phyloP scores from a whole-genome alignment of 2,329 filamentous ascomycete genomes.

The Diaporthe humulicola region DNA sequence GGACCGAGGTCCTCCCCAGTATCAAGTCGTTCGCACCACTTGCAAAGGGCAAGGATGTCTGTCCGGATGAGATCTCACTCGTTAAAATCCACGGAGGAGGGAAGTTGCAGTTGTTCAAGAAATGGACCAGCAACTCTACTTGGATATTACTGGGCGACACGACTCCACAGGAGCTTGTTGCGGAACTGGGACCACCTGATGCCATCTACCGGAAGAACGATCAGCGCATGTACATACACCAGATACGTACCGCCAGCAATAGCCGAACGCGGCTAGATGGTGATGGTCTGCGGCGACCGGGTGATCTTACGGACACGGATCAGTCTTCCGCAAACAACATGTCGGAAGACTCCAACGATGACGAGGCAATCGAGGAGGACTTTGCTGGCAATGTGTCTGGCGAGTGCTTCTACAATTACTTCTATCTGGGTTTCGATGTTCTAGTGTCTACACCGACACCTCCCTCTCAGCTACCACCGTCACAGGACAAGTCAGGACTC shows the following conservation, averaged over 20 bases:
- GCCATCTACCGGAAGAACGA: slow-evolving; percentile 94
- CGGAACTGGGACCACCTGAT: slow-evolving; percentile 92
- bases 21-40: slow-evolving; percentile 79
- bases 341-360: slow-evolving; percentile 77
- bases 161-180: slow-evolving; percentile 90
- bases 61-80: slow-evolving; percentile 90
- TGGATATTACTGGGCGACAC: slow-evolving; percentile 86
- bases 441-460: slow-evolving; percentile 83
- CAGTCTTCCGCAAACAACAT: slow-evolving; percentile 80
- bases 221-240: slow-evolving; percentile 88
- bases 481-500: slow-evolving; percentile 48
- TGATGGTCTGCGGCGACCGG: slow-evolving; percentile 59
- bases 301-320: slow-evolving; percentile 78
- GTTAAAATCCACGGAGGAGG: slow-evolving; percentile 84
- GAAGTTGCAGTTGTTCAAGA: slow-evolving; percentile 81
- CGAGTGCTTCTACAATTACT: slow-evolving; percentile 97
- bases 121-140: slow-evolving; percentile 75
- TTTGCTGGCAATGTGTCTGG: slow-evolving; percentile 67
- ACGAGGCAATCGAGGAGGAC: slow-evolving; percentile 70
- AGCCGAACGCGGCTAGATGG: slow-evolving; percentile 61
- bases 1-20: slow-evolving; percentile 80
- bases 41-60: slow-evolving; percentile 79
- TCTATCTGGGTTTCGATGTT: slow-evolving; percentile 93
- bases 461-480: slow-evolving; percentile 74
- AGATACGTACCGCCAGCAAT: slow-evolving; percentile 68